Base-by-base conservation (phyloP, 2,329 filamentous ascomycete genomes). In the Zasmidium angulare region DNA sequence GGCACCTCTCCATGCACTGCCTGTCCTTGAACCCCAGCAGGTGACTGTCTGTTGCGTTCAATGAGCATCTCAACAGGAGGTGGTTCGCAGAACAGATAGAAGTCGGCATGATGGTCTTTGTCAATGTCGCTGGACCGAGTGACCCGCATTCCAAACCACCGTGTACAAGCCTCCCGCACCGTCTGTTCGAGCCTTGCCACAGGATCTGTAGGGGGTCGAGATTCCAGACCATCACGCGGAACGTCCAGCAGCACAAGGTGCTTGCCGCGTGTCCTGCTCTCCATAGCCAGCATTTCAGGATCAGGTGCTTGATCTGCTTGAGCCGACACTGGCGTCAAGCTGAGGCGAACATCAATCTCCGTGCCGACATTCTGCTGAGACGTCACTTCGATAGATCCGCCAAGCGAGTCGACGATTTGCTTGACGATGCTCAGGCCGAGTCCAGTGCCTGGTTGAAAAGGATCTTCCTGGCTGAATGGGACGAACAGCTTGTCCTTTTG, bases 311-410 rank as follows among this genome's bases (percentile, higher is more conserved):
- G 36, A 43, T 43, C 36, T 14, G 36, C n/a, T 3, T 7, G 9
- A 4, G 11, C 6, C 4, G 7, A 3, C 12, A 19, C 36, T 3
- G 36, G 36, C n/a, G 60, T 58, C 14, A 64, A 50, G 21, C 56
- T 56, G 7, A 69, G 52, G 29, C 60, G 62, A 0, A 68, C 63
- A 23, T 66, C 59, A 20, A 69, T 62, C 48, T 68, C 66, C 1
- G 68, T 69, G 1, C 68, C 68, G 3, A 67, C 59, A 11, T 56
- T 62, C 23, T 79, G 74, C 55, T 82, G 77, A 52, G 79, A 85
- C 22, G 60, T 78, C 31, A 89, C 79, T 9, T 83, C 78, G 47
- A 89, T 84, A 6, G 76, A 79, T 0, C 87, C 87, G 24, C 81
- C 79, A 0, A 89, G 74, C 23, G 84, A 81, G 50, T 82, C 51